Base-by-base conservation (phyloP, 306 rosid species). In the Rubus idaeus region DNA sequence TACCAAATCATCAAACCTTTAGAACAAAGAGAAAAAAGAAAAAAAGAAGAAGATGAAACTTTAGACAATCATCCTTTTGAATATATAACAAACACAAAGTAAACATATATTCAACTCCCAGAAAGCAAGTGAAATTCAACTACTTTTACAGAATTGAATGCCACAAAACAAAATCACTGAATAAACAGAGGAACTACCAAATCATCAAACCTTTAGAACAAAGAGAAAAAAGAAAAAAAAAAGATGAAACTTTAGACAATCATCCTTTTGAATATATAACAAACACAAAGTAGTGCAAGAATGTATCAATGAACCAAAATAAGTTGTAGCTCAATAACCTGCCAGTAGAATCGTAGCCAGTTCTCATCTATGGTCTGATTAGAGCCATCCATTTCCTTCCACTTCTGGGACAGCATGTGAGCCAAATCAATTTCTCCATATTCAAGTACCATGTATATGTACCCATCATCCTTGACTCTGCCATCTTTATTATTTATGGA, bases 291-390 rank as follows among this genome's bases (percentile, higher is more conserved):
- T 52, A 60, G 21, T 17, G 42, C 20, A 62, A 10, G 53, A 41
- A 50, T 13, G 9, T 49, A 39, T 39, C 56, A 39, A 60, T 10
- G 44, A 75, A 71, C 30, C 45, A 79, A 45, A 75, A 18, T 55
- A 60, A 39, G 53, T 49, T 46, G 71, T 53, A 65, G 75, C 82
- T n/a, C 68, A 55, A 72, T 52, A 72, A 95, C 97, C 96, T 92
- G 97, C 98, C 98, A 95, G 80, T 90, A 95, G 88, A 95, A 95
- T 72, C 97, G 93, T 76, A 92, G 97, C 98, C 98, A 95, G 76
- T 95, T 95, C 68, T 90, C 89, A 73, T 92, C 94, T 72, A 90
- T 87, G 75, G 87, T 88, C 84, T 84, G 83, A 37, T 88, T 73
- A 75, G 72, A 52, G 51, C 86, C 86, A 78, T 90, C 91, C 78